Conservation (phyloP, 108 stramenopile species). For the Conticribra guillardii region DNA sequence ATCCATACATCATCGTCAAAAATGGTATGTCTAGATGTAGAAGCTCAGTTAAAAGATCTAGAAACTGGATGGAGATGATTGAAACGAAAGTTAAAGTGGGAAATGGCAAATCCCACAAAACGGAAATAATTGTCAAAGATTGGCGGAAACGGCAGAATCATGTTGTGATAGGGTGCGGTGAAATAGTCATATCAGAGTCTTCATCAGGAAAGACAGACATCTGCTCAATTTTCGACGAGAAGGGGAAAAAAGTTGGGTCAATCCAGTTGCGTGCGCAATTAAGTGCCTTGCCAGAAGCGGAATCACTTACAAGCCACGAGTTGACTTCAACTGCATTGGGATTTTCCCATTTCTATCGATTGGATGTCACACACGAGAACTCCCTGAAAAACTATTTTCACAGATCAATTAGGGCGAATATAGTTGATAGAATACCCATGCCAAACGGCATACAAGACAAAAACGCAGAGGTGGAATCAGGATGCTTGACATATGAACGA, state of each 20-base stretch:
- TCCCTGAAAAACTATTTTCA: conserved; percentile 16
- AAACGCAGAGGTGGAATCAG: background rate
- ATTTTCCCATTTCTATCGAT: conserved; percentile 52
- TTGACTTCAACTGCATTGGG: conserved; percentile 31
- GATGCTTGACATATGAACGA: background rate
- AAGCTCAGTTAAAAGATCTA: conserved; percentile 43
- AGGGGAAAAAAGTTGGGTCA: conserved; percentile 38
- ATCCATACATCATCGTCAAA: conserved; percentile 43
- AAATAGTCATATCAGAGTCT: conserved; percentile 17
- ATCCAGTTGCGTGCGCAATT: conserved; percentile 21
- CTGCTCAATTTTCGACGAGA: conserved; percentile 32
- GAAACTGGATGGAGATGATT: conserved; percentile 37
- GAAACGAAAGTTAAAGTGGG: conserved; percentile 39
- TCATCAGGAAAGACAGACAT: background rate
- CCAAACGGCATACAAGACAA: background rate
- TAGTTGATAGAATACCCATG: conserved; percentile 27
- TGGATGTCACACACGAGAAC: conserved; percentile 14
- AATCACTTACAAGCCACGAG: conserved; percentile 30
- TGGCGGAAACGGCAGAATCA: conserved; percentile 36
- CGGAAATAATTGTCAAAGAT: conserved; percentile 37
- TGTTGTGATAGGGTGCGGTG: conserved; percentile 17
- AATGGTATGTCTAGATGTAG: conserved; percentile 23
- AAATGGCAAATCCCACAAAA: conserved; percentile 13
- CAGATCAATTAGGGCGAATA: conserved; percentile 9
- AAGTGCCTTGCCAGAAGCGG: conserved; percentile 14